A percentile compares a stretch with the other conserved stretches of the same genome.
Conservation (phyloP, 257 asterid genomes). For the Petunia secreta region DNA sequence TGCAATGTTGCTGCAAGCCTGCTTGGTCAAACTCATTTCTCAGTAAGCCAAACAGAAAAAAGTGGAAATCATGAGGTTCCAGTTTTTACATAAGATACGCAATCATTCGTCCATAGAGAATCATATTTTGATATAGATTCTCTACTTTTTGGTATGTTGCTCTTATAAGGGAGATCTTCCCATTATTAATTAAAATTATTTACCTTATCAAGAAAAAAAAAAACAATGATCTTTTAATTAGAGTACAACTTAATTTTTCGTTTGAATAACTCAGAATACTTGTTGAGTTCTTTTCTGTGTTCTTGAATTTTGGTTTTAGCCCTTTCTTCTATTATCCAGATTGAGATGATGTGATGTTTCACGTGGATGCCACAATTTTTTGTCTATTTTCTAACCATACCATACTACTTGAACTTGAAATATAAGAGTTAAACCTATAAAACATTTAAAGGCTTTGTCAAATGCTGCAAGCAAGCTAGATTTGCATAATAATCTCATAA, state of each 20-base stretch:
- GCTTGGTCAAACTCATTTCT: too few species aligned
- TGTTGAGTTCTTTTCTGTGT: background rate
- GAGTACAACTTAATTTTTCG: background rate
- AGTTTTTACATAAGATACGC: too few species aligned
- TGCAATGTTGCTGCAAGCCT: too few species aligned
- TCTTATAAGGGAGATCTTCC: too few species aligned
- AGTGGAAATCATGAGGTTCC: too few species aligned
- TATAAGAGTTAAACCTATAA: background rate
- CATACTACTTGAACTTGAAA: background rate
- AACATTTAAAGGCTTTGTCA: background rate
- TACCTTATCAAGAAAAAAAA: too few species aligned
- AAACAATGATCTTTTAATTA: background rate
- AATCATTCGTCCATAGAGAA: too few species aligned
- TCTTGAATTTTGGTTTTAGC: background rate
- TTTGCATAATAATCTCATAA: constrained; percentile 4
- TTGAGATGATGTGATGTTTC: background rate
- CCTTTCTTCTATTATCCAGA: background rate
- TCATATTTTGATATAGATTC: too few species aligned
- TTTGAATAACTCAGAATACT: background rate
- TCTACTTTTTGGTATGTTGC: too few species aligned
- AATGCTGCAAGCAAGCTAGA: background rate
- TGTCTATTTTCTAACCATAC: background rate
- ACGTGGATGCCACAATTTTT: background rate
- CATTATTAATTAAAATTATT: too few species aligned
- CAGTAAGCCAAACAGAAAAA: too few species aligned